Evolutionary conservation across 768 basidiomycete genomes (phyloP), one percentile per base, ranked within the genome.

Genomic region (Solioccasus polychromus): DNA sequence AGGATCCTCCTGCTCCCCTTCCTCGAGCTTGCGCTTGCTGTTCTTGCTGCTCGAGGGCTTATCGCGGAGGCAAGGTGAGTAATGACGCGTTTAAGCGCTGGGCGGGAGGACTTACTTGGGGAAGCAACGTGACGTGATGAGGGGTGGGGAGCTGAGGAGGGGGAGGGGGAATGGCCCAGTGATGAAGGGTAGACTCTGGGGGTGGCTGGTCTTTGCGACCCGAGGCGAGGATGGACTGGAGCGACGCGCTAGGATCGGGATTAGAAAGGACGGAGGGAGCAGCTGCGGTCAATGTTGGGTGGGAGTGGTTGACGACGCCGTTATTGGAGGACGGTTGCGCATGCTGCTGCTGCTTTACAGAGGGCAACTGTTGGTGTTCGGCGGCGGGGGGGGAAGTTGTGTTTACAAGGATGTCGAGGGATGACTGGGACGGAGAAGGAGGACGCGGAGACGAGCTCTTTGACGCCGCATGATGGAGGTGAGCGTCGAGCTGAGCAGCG

Each of bases 11-110:
- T 78, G 77, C 5, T 77, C 69, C 14, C 78, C 76, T 39, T 73
- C 66, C 30, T 90, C 88, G 18, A 88, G 71, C 64, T 89, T 90
- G 52, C 88, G 87, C 68, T 91, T 91, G 32, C 74, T 73, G 26
- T 76, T 72, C 29, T 80, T 71, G 41, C 59, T 60, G 44, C 69
- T 53, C 7, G 64, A 61, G 15, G 64, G 59, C 51, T 54, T 51
- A 54, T 53, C 53, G 58, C 34, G 47, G 19, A 24, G 40, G 50
- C 55, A 42, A 39, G 60, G 57, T 57, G 43, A 60, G 50, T 35
- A 41, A 45, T 17, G 52, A 53, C 61, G 60, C 63, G 58, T 48
- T 50, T 60, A 67, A 51, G 53, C 64, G 63, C 63, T 57, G 50
- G 40, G 28, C 4, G 31, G 22, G n/a, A 28, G 37, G 50, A 60